These are phyloP conservation scores for Quaeritorhiza haematococci DNA, from an alignment of 371 early-diverging fungal species.

Conservation along the genomic window DNA sequence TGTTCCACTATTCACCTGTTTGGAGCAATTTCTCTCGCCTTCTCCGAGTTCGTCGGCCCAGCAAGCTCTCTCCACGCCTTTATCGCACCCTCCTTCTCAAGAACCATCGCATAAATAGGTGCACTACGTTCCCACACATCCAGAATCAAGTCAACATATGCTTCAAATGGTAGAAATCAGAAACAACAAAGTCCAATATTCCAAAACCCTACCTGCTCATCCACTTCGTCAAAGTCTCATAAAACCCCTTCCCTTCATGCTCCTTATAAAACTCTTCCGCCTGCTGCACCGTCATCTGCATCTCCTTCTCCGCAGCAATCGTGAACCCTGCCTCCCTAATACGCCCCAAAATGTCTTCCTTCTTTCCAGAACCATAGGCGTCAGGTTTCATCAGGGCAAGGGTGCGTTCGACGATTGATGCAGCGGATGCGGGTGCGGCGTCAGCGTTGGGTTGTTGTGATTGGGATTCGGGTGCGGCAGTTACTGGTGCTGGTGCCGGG, in stretches of 20 bases:
- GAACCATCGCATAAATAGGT: slow-evolving; percentile 63
- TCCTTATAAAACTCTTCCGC: slow-evolving; percentile 45
- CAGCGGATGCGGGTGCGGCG: neutral
- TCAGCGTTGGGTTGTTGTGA: no score
- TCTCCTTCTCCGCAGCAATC: slow-evolving; percentile 28
- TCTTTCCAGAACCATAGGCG: slow-evolving; percentile 37
- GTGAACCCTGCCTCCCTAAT: slow-evolving; percentile 48
- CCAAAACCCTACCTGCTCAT: neutral
- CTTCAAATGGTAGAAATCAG: neutral
- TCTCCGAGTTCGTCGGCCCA: slow-evolving; percentile 70
- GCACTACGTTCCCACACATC: slow-evolving; percentile 42
- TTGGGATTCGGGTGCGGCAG: slow-evolving; percentile 5
- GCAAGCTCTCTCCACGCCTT: slow-evolving; percentile 64
- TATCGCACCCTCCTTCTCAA: slow-evolving; percentile 63
- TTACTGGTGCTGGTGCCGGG: no score
- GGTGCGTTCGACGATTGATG: neutral
- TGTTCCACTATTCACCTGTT: slow-evolving; percentile 27
- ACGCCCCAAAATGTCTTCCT: slow-evolving; percentile 51
- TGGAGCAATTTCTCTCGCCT: slow-evolving; percentile 59
- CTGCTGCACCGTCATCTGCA: slow-evolving; percentile 50
- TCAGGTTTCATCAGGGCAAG: slow-evolving; percentile 1
- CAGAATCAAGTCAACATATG: no score
- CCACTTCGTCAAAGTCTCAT: neutral
- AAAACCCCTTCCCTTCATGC: slow-evolving; percentile 27
- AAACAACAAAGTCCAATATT: neutral